Evolutionary conservation across 768 basidiomycete species (phyloP).

Genomic region (Xerocomus brunneocitrinus): DNA sequence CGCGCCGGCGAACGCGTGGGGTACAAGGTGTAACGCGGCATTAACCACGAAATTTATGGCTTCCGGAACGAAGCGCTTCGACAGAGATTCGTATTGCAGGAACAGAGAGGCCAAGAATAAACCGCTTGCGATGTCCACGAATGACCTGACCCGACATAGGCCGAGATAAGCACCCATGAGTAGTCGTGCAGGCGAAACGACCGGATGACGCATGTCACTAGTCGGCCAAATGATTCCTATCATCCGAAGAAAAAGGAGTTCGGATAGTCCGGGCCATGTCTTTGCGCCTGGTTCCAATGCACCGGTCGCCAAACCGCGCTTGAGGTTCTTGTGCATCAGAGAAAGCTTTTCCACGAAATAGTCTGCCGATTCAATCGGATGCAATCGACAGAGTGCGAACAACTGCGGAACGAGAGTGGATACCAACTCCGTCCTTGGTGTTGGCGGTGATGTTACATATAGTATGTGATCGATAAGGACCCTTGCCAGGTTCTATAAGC

Average conservation of each 20-base stretch:
- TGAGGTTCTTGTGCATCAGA: slow-evolving; percentile 93
- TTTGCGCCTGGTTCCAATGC: slow-evolving; percentile 55
- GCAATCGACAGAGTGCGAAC: slow-evolving; percentile 68
- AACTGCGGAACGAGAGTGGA: slow-evolving; percentile 74
- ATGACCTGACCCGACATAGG: slow-evolving; percentile 70
- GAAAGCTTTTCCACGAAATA: slow-evolving; percentile 77
- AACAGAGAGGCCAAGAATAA: slow-evolving; percentile 86
- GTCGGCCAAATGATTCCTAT: slow-evolving; percentile 87
- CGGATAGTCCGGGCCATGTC: slow-evolving; percentile 86
- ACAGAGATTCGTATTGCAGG: slow-evolving; percentile 77
- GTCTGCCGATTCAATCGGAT: slow-evolving; percentile 75
- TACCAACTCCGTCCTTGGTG: slow-evolving; percentile 56
- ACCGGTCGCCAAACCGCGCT: slow-evolving; percentile 72
- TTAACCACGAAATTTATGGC: slow-evolving; percentile 78
- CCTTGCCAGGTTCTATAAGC: slow-evolving; percentile 56
- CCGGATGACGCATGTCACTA: slow-evolving; percentile 89
- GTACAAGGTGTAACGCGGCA: slow-evolving; percentile 67
- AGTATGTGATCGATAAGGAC: slow-evolving; percentile 89
- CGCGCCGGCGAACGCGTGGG: slow-evolving; percentile 46
- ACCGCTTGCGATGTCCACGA: slow-evolving; percentile 76
- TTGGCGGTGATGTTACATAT: slow-evolving; percentile 61
- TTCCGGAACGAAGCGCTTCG: slow-evolving; percentile 87
- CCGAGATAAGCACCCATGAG: slow-evolving; percentile 91
- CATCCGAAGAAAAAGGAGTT: slow-evolving; percentile 75
- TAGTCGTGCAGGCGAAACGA: slow-evolving; percentile 80